These are phyloP conservation scores for Babesia ovis DNA, from an alignment of 169 alveolate genomes.

Conservation along the genomic window DNA sequence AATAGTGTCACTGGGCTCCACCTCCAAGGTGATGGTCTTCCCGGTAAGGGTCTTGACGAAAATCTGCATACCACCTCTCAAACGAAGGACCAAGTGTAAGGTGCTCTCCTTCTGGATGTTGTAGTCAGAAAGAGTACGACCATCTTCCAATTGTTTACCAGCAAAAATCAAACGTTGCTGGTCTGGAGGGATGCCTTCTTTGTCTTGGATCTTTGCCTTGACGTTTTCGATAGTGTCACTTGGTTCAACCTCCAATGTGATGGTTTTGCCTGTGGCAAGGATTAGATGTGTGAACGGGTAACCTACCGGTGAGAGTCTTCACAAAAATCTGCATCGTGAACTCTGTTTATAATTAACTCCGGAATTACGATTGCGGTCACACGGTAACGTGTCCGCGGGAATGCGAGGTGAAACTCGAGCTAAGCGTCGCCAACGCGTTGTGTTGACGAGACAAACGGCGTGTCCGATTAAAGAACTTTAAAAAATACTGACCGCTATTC, in stretches of 20 bases:
- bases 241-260: constrained; percentile 95
- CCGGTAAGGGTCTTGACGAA: constrained; percentile 77
- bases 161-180: constrained; percentile 98
- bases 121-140: constrained; percentile 97
- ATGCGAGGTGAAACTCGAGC: background rate
- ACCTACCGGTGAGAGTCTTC: constrained; percentile 75
- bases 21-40: constrained; percentile 93
- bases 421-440: background rate
- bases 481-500: background rate
- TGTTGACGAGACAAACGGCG: background rate
- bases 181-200: constrained; percentile 99
- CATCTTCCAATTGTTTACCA: constrained; percentile 98
- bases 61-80: constrained; percentile 95
- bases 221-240: constrained; percentile 96
- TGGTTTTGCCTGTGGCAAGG: constrained; percentile 86
- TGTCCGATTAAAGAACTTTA: background rate
- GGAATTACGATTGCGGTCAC: constrained; percentile 1
- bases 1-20: constrained; percentile 95
- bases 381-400: constrained; percentile 1
- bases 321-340: constrained; percentile 35
- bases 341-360: background rate
- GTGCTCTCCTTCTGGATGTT: constrained; percentile 97
- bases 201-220: constrained; percentile 96
- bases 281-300: background rate
- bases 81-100: constrained; percentile 96